Conservation (phyloP, 306 rosid species). For the Prunus mira region DNA sequence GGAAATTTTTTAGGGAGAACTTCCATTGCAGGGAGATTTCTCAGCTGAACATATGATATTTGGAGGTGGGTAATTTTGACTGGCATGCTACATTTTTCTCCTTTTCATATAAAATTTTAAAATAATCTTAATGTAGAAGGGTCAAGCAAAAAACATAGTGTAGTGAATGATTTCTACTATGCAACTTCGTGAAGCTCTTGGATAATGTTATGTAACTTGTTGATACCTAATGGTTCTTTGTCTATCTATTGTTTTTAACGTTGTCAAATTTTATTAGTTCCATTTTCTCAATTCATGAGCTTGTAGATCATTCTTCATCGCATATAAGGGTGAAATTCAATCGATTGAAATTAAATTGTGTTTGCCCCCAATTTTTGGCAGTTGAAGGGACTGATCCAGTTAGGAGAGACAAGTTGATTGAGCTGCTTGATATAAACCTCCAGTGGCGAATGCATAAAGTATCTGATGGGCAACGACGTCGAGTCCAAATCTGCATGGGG, state of each 20-base stretch:
- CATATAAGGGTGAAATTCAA: constrained; percentile 7
- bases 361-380: constrained; percentile 34
- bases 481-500: constrained; percentile 98
- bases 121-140: too few species aligned
- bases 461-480: constrained; percentile 94
- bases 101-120: too few species aligned
- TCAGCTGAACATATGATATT: constrained; percentile 98
- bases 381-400: constrained; percentile 86
- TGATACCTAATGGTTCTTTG: too few species aligned
- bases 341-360: not conserved
- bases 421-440: constrained; percentile 85
- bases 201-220: too few species aligned
- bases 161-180: not conserved
- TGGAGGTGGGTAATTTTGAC: constrained; percentile 61
- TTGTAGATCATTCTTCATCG: not conserved
- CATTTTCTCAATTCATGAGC: not conserved
- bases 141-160: too few species aligned
- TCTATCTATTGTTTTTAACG: too few species aligned
- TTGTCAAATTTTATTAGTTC: too few species aligned
- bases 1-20: constrained; percentile 69
- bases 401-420: constrained; percentile 82
- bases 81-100: too few species aligned
- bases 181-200: not conserved
- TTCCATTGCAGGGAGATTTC: constrained; percentile 96
- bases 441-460: constrained; percentile 98